A percentile compares a stretch with the other conserved stretches of the same genome.
phyloP scores from a whole-genome alignment of 257 asterid genomes.

The Schizonepeta tenuifolia region DNA sequence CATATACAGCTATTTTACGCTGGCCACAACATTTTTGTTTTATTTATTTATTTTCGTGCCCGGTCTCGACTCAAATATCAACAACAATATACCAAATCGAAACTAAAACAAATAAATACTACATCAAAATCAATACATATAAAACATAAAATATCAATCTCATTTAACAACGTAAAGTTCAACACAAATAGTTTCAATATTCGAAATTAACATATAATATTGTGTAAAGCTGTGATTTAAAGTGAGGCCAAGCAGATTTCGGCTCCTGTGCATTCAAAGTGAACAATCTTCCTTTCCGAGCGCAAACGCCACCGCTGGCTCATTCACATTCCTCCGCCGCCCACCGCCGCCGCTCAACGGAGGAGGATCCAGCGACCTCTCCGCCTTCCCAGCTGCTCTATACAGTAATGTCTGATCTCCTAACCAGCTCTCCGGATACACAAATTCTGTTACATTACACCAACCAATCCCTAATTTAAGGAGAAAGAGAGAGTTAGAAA shows the following conservation, averaged over 20 bases:
- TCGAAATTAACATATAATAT: no score
- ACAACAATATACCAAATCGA: no score
- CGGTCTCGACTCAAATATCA: no score
- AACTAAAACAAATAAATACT: no score
- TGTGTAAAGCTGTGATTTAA: slow-evolving; percentile 53
- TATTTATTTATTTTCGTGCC: no score
- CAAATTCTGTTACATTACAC: slow-evolving; percentile 62
- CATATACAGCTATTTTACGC: no score
- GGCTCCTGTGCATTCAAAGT: slow-evolving; percentile 84
- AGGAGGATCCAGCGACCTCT: slow-evolving; percentile 77
- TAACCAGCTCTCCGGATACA: slow-evolving; percentile 83
- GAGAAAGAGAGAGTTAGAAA: no score
- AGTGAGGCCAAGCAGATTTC: slow-evolving; percentile 71
- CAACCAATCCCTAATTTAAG: slow-evolving; percentile 24
- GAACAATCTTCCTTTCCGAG: slow-evolving; percentile 58
- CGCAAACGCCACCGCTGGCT: slow-evolving; percentile 84
- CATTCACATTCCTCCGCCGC: slow-evolving; percentile 53
- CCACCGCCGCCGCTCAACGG: slow-evolving; percentile 43
- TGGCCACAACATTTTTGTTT: no score
- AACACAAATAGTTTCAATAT: no score
- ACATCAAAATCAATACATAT: no score
- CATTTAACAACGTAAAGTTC: no score
- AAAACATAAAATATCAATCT: no score
- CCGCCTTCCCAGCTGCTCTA: slow-evolving; percentile 80
- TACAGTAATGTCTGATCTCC: slow-evolving; percentile 84